These are phyloP conservation scores for Ostreobium quekettii DNA, from an alignment of 139 green algal species.

Conservation along the genomic window DNA sequence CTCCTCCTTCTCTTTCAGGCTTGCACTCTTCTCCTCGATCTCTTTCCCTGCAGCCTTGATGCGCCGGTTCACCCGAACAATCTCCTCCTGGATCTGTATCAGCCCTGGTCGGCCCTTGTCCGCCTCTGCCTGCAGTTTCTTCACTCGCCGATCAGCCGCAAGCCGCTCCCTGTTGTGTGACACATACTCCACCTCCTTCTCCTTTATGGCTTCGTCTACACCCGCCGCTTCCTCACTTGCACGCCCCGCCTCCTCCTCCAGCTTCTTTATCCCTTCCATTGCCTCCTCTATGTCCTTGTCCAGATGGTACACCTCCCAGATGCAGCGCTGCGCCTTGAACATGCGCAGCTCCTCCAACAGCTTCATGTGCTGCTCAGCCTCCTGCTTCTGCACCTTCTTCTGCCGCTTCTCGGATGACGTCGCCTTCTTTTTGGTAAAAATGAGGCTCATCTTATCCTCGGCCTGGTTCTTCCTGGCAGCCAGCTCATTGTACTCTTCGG, in stretches of 20 bases:
- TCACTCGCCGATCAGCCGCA: constrained; percentile 59
- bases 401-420: constrained; percentile 68
- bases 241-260: constrained; percentile 21
- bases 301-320: constrained; percentile 77
- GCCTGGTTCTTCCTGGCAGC: constrained; percentile 31
- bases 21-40: neutral
- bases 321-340: constrained; percentile 41
- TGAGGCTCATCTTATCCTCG: constrained; percentile 51
- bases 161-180: constrained; percentile 49
- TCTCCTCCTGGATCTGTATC: constrained; percentile 43
- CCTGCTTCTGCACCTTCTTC: constrained; percentile 96
- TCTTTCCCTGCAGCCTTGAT: constrained; percentile 28
- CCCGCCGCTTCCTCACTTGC: constrained; percentile 7
- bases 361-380: constrained; percentile 81
- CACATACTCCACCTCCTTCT: constrained; percentile 34
- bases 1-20: neutral
- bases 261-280: constrained; percentile 17
- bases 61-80: constrained; percentile 32
- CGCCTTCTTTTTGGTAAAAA: constrained; percentile 67
- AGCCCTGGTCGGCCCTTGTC: constrained; percentile 44
- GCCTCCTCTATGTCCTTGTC: constrained; percentile 37
- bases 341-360: constrained; percentile 58
- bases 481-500: constrained; percentile 63
- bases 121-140: constrained; percentile 55
- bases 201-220: constrained; percentile 16